phyloP scores from a whole-genome alignment of 2,329 filamentous ascomycete species.

The Hyphodiscus sp. region DNA sequence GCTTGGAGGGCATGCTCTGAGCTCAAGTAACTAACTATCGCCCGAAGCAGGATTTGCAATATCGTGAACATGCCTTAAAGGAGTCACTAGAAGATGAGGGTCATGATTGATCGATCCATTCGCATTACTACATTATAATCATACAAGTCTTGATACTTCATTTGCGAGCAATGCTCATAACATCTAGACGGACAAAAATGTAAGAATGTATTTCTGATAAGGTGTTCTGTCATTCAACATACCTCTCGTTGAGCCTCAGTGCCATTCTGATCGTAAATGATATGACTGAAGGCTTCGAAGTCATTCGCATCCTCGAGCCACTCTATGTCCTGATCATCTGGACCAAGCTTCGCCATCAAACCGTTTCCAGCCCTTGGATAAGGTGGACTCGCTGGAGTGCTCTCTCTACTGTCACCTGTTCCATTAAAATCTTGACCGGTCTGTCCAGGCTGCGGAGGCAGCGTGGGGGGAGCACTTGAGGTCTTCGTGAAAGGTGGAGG shows the following conservation, averaged over 20 bases:
- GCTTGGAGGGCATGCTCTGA: not conserved
- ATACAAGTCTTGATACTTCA: no score
- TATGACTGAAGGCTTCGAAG: conserved; percentile 30
- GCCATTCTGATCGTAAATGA: conserved; percentile 25
- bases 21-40: not conserved
- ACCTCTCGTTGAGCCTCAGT: conserved; percentile 1
- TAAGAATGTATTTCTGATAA: no score
- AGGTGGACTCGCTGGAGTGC: conserved; percentile 50
- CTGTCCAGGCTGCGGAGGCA: conserved; percentile 10
- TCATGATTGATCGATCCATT: no score
- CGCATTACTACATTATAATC: no score
- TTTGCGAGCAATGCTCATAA: no score
- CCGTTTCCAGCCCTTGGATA: conserved; percentile 60
- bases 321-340: conserved; percentile 51
- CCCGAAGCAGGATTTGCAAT: no score
- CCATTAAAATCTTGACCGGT: conserved; percentile 9
- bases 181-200: no score
- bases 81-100: no score
- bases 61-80: no score
- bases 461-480: conserved; percentile 20
- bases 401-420: conserved; percentile 34
- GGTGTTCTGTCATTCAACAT: not conserved
- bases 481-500: not conserved
- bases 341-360: conserved; percentile 43
- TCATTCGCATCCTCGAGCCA: conserved; percentile 53